These are phyloP conservation scores for Chimonanthus salicifolius DNA, from an alignment of 164 flowering plant species.

Conservation along the genomic window DNA sequence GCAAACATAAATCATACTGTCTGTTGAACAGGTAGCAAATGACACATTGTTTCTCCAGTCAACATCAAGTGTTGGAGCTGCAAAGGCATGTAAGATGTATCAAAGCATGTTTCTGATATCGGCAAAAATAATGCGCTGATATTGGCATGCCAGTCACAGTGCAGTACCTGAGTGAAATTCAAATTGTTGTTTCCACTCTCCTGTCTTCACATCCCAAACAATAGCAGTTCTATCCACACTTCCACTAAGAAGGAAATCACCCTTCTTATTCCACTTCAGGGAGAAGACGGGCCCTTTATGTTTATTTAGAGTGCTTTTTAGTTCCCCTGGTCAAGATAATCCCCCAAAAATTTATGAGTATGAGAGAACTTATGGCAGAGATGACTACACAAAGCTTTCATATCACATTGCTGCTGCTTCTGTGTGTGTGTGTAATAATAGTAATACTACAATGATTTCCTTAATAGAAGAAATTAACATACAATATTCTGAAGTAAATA, in stretches of 20 bases:
- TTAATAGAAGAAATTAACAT: background rate
- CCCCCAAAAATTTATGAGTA: too few relatives aligned
- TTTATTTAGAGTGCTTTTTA: constrained; percentile 65
- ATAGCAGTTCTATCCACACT: constrained; percentile 97
- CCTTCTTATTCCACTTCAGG: constrained; percentile 98
- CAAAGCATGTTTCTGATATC: background rate
- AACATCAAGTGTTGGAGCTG: constrained; percentile 98
- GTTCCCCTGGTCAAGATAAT: constrained; percentile 50
- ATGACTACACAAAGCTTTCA: too few relatives aligned
- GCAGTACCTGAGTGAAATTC: constrained; percentile 77
- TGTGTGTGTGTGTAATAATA: too few relatives aligned
- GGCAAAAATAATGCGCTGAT: background rate
- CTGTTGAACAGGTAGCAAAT: constrained; percentile 96
- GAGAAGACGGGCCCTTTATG: constrained; percentile 95
- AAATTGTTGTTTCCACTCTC: constrained; percentile 89
- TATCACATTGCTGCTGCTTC: too few relatives aligned
- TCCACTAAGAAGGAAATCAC: constrained; percentile 93
- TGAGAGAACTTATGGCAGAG: too few relatives aligned
- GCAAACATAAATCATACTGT: constrained; percentile 90
- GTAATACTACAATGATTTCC: background rate
- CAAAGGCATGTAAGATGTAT: constrained; percentile 4
- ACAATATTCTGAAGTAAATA: background rate
- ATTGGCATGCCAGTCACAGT: background rate
- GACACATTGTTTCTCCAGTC: constrained; percentile 91
- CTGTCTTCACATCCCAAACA: constrained; percentile 93